Evolutionary conservation across 1,139 yeast species (phyloP).

Genomic region (Barnettozyma hawaiiensis): DNA sequence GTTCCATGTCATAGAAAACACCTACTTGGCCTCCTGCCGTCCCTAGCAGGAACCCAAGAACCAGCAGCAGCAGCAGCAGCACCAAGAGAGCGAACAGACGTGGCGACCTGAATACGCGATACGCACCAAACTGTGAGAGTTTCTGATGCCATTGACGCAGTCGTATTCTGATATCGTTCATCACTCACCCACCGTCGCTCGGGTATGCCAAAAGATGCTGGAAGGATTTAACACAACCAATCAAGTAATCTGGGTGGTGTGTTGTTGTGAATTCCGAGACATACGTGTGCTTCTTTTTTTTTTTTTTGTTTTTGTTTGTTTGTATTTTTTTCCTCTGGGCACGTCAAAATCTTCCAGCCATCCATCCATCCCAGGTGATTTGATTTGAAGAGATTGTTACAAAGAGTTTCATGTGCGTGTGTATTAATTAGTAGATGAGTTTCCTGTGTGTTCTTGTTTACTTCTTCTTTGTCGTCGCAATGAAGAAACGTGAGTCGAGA

Average conservation of each 20-base stretch:
- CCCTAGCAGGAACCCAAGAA: background rate
- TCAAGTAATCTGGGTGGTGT: too few relatives aligned
- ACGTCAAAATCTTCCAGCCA: too few relatives aligned
- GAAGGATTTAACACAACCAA: too few relatives aligned
- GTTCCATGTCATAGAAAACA: background rate
- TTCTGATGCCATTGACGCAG: conserved; percentile 5
- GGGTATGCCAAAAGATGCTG: too few relatives aligned
- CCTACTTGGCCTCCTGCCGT: background rate
- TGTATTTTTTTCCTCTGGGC: too few relatives aligned
- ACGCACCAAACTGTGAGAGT: conserved; percentile 3
- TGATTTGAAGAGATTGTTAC: too few relatives aligned
- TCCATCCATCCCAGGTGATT: too few relatives aligned
- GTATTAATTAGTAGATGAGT: background rate
- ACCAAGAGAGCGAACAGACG: background rate
- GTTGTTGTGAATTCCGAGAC: too few relatives aligned
- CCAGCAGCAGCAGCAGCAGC: background rate
- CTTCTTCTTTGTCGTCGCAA: conserved; percentile 13
- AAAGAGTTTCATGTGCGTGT: background rate
- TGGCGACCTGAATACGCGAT: background rate
- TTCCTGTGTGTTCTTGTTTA: too few relatives aligned
- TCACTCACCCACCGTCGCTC: background rate
- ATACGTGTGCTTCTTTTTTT: too few relatives aligned
- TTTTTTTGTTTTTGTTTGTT: too few relatives aligned
- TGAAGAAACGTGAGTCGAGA: conserved; percentile 38
- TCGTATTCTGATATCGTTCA: conserved; percentile 3